Conservation (phyloP, 495 filamentous ascomycete species). For the Amniculicola lignicola region DNA sequence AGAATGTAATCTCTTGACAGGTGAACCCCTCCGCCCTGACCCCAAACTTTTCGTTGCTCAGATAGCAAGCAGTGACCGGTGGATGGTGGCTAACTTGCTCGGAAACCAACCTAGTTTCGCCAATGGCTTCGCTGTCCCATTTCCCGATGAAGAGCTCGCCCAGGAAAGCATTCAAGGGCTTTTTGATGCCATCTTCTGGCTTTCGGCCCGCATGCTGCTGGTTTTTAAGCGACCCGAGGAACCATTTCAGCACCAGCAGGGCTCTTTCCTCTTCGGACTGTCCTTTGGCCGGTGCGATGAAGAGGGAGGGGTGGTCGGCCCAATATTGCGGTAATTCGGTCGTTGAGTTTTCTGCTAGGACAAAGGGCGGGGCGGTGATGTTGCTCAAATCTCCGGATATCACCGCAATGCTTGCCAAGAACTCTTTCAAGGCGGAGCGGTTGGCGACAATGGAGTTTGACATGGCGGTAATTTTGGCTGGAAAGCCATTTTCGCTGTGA, state of each 20-base stretch:
- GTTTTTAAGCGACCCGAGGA: slow-evolving; percentile 30
- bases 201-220: slow-evolving; percentile 37
- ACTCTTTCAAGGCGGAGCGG: slow-evolving; percentile 14
- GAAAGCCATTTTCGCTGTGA: too few relatives aligned
- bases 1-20: slow-evolving; percentile 38
- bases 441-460: slow-evolving; percentile 10
- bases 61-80: slow-evolving; percentile 39
- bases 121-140: slow-evolving; percentile 9
- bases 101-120: slow-evolving; percentile 31
- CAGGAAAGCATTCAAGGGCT: slow-evolving; percentile 40
- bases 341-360: slow-evolving; percentile 34
- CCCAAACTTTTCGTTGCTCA: slow-evolving; percentile 36
- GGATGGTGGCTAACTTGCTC: slow-evolving; percentile 40
- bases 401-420: slow-evolving; percentile 15
- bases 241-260: slow-evolving; percentile 37
- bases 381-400: slow-evolving; percentile 29
- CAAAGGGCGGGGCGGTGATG: slow-evolving; percentile 39
- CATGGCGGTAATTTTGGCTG: background rate
- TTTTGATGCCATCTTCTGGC: slow-evolving; percentile 34
- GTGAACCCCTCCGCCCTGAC: slow-evolving; percentile 37
- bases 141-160: slow-evolving; percentile 38
- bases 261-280: slow-evolving; percentile 24
- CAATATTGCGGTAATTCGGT: slow-evolving; percentile 37
- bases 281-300: slow-evolving; percentile 33
- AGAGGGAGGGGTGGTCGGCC: slow-evolving; percentile 35